phyloP scores from a whole-genome alignment of 805 yeast genomes.

The Dipodascus geniculatus region DNA sequence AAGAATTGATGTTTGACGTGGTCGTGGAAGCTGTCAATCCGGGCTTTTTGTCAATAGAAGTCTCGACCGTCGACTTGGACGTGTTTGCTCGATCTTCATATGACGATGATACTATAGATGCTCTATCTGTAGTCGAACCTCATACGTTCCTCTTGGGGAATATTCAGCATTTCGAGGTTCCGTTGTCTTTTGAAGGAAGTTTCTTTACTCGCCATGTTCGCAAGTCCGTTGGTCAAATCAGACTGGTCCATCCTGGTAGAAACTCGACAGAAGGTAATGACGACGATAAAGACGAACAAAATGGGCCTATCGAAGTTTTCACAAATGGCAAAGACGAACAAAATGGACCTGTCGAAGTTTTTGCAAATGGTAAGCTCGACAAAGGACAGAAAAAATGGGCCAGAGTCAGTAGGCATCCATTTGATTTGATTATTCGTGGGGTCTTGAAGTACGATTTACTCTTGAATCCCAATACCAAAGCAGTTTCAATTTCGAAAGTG shows the following conservation, averaged over 20 bases:
- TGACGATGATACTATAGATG: slow-evolving; percentile 11
- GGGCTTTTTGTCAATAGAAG: slow-evolving; percentile 59
- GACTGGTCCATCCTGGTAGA: slow-evolving; percentile 60
- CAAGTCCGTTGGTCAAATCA: slow-evolving; percentile 55
- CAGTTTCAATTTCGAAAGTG: slow-evolving; percentile 14
- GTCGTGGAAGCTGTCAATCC: slow-evolving; percentile 77
- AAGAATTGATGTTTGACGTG: slow-evolving; percentile 73
- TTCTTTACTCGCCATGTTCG: slow-evolving; percentile 52
- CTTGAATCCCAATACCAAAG: slow-evolving; percentile 27
- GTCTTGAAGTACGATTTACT: slow-evolving; percentile 69
- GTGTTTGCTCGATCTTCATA: slow-evolving; percentile 44
- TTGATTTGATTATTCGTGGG: slow-evolving; percentile 77
- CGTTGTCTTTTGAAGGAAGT: slow-evolving; percentile 66
- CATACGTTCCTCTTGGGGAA: slow-evolving; percentile 73
- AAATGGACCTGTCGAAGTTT: too few species aligned
- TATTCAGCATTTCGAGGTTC: slow-evolving; percentile 52
- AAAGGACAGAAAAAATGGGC: slow-evolving; percentile 49
- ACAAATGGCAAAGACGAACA: background rate
- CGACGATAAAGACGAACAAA: slow-evolving; percentile 3
- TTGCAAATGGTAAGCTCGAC: slow-evolving; percentile 13
- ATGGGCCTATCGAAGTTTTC: background rate
- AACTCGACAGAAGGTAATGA: slow-evolving; percentile 22
- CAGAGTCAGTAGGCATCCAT: slow-evolving; percentile 61
- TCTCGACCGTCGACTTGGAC: slow-evolving; percentile 63
- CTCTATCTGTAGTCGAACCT: slow-evolving; percentile 14